Evolutionary conservation across 2,329 filamentous ascomycete genomes (phyloP).

Genomic region (Talaromyces sp.): DNA sequence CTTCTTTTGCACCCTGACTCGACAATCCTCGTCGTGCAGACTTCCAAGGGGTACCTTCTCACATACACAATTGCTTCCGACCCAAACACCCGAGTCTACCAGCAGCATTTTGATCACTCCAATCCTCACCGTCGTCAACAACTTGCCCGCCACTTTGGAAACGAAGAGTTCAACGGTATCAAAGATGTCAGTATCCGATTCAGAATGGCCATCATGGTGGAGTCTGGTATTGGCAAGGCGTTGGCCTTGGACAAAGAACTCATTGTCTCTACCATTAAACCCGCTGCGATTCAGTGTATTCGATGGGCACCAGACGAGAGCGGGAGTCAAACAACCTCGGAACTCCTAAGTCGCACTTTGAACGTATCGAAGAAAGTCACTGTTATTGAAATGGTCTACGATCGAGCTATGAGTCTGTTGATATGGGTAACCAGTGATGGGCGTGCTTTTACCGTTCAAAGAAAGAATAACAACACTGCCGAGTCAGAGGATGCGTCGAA

Average conservation of each 20-base stretch:
- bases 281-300: slow-evolving; percentile 93
- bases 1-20: slow-evolving; percentile 86
- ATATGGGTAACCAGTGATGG: slow-evolving; percentile 91
- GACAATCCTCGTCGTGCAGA: slow-evolving; percentile 86
- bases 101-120: slow-evolving; percentile 63
- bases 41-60: slow-evolving; percentile 78
- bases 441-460: slow-evolving; percentile 84
- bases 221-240: slow-evolving; percentile 85
- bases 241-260: slow-evolving; percentile 89
- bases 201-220: slow-evolving; percentile 95
- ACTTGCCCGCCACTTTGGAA: slow-evolving; percentile 53
- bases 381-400: slow-evolving; percentile 82
- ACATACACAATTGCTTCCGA: slow-evolving; percentile 91
- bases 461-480: slow-evolving; percentile 41
- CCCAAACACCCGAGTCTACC: slow-evolving; percentile 75
- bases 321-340: slow-evolving; percentile 82
- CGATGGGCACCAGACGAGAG: slow-evolving; percentile 81
- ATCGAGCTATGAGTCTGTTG: slow-evolving; percentile 91
- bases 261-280: slow-evolving; percentile 84
- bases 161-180: slow-evolving; percentile 76
- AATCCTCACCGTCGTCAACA: slow-evolving; percentile 42
- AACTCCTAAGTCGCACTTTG: slow-evolving; percentile 78
- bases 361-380: slow-evolving; percentile 76
- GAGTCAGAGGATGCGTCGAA: slow-evolving; percentile 52
- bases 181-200: slow-evolving; percentile 87